phyloP scores from a whole-genome alignment of 1,284 basidiomycete genomes.

The Heterobasidion occidentale region DNA sequence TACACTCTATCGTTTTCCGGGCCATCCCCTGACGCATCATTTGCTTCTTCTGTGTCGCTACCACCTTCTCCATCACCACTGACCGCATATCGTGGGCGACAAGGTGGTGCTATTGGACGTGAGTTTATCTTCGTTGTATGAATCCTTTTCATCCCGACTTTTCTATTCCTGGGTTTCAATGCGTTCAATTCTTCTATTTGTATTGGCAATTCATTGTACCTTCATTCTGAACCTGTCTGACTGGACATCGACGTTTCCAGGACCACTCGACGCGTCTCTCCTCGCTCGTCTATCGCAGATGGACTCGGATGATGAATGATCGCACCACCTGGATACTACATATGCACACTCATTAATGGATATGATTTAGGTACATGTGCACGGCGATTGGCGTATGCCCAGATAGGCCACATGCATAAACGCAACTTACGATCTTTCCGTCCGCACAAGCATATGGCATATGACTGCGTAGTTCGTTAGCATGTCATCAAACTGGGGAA shows the following conservation, averaged over 20 bases:
- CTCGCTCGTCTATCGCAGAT: constrained; percentile 8
- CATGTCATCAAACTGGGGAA: too few species aligned
- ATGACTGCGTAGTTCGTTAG: too few species aligned
- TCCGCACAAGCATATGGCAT: too few species aligned
- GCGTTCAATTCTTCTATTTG: background rate
- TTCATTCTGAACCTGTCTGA: background rate
- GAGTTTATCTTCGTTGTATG: constrained; percentile 6
- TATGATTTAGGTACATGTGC: too few species aligned
- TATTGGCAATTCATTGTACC: background rate
- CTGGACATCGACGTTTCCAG: background rate
- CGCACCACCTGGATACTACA: background rate
- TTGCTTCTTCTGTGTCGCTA: constrained; percentile 14
- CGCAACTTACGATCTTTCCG: too few species aligned
- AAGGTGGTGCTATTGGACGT: constrained; percentile 16
- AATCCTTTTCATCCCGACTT: background rate
- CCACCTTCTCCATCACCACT: constrained; percentile 13
- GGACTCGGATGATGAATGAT: constrained; percentile 9
- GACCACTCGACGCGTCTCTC: constrained; percentile 9
- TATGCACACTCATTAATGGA: background rate
- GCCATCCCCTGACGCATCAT: constrained; percentile 13
- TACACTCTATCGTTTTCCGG: constrained; percentile 10
- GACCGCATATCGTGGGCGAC: constrained; percentile 19
- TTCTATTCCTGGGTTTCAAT: background rate
- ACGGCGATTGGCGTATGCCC: too few species aligned
- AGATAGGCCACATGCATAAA: too few species aligned